A percentile compares a stretch with the other conserved stretches of the same genome.
Conservation (phyloP, 352 stramenopile species). For the Globisporangium nunn region DNA sequence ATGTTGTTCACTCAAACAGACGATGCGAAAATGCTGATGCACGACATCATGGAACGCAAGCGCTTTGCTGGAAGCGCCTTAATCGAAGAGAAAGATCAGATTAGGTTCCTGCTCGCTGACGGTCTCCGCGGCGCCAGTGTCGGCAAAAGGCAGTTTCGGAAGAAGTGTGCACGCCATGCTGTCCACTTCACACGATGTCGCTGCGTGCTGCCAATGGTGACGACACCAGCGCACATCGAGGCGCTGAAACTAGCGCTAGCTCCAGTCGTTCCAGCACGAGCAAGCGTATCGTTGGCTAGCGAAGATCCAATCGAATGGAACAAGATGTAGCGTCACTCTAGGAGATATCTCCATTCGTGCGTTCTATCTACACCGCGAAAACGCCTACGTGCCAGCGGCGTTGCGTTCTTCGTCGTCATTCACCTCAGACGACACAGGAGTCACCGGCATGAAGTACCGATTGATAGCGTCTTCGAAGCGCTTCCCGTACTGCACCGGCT, state of each 20-base stretch:
- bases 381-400: background rate
- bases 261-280: constrained; percentile 1
- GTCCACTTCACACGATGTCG: constrained; percentile 48
- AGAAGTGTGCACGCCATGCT: constrained; percentile 51
- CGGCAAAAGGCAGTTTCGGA: constrained; percentile 39
- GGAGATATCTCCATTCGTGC: background rate
- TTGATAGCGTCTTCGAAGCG: constrained; percentile 94
- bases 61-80: background rate
- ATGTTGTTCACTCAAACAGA: constrained; percentile 7
- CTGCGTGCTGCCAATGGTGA: constrained; percentile 50
- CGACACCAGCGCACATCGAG: constrained; percentile 47
- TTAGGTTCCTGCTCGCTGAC: constrained; percentile 41
- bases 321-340: background rate
- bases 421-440: constrained; percentile 51
- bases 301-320: background rate
- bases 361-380: background rate
- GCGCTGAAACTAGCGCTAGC: constrained; percentile 34
- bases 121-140: constrained; percentile 45
- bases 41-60: background rate
- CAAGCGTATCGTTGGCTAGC: background rate
- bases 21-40: background rate
- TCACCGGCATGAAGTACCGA: constrained; percentile 97
- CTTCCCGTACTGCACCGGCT: constrained; percentile 94
- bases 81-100: constrained; percentile 2
- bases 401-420: constrained; percentile 19